Base-by-base conservation (phyloP, 1,284 basidiomycete species). In the Albatrellus sp. region DNA sequence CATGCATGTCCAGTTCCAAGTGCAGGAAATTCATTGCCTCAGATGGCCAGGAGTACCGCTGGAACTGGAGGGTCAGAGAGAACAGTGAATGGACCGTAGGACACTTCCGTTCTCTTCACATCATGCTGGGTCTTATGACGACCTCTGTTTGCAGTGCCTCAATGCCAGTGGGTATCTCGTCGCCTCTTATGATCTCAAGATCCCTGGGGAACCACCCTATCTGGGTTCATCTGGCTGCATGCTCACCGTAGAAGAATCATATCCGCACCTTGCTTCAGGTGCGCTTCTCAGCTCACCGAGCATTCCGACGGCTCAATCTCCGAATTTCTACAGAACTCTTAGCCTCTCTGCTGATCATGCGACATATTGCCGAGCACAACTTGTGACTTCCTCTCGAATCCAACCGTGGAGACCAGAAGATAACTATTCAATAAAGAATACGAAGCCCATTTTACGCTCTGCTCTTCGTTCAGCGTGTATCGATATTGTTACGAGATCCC, bases 31-130 rank as follows among this genome's bases (percentile, higher is more conserved):
- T 80, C 51, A 55, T 60, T 11, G 78, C 67, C 2, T 70, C 73
- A 0, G 75, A 82, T 52, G 70, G 70, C 2, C 67, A 75, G 46
- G 68, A 71, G 46, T 81, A 81, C 52, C 62, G 60, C 42, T 81
- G 79, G 79, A 66, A 63, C 29, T 67, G 68, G 57, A 60, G 67
- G 14, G 53, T 60, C 14, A 63, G 64, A 28, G 62, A 60, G 19
- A 69, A 68, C 47, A 66, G 72, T 42, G 76, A 80, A 52, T 81
- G 77, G 77, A 72, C 72, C 32, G 79, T 80, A 49, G 54, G 73
- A 58, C 24, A 24, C 3, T 32, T 14, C 37, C 6, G 17, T 41
- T n/a, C 16, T 11, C 7, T 20, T 16, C 32, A 7, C 1, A 6
- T 31, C 44, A 20, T 9, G 16, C 31, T 28, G 14, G 32, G 44